Percentiles rank a stretch among this genome's conserved stretches.
Evolutionary conservation across 2,329 filamentous ascomycete genomes (phyloP).

Genomic region (Eurotiales sp.): DNA sequence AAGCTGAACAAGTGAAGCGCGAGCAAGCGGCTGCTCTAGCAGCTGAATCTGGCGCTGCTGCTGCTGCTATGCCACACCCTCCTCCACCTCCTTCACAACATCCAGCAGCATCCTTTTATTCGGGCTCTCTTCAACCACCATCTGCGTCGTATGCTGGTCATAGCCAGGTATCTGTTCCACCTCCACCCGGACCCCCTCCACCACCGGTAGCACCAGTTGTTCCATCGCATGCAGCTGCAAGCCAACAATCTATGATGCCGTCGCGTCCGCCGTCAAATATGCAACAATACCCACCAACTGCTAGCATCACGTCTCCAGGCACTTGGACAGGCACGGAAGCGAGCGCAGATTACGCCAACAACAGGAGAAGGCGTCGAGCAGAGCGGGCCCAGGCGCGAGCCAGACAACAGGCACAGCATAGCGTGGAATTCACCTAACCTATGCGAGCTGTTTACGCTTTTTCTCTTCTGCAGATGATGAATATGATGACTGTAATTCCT

Average conservation of each 20-base stretch:
- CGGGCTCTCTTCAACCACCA: slow-evolving; percentile 18
- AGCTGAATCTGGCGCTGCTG: slow-evolving; percentile 23
- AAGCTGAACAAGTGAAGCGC: slow-evolving; percentile 42
- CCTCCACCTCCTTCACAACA: slow-evolving; percentile 20
- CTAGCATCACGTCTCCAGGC: slow-evolving; percentile 36
- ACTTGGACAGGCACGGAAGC: slow-evolving; percentile 48
- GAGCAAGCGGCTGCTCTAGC: slow-evolving; percentile 32
- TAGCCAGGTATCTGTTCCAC: slow-evolving; percentile 8
- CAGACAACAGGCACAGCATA: slow-evolving; percentile 38
- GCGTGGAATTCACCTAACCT: slow-evolving; percentile 47
- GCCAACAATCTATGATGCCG: slow-evolving; percentile 17
- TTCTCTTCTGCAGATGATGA: not conserved
- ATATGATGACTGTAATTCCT: not conserved
- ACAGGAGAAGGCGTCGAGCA: slow-evolving; percentile 50
- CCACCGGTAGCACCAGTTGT: slow-evolving; percentile 11
- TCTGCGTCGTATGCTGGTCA: slow-evolving; percentile 21
- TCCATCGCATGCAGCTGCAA: slow-evolving; percentile 14
- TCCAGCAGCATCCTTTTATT: slow-evolving; percentile 18
- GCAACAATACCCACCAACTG: slow-evolving; percentile 16
- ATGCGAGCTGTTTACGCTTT: not conserved
- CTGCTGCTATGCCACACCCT: slow-evolving; percentile 14
- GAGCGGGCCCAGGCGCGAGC: slow-evolving; percentile 48
- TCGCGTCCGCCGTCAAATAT: slow-evolving; percentile 39
- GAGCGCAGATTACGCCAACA: slow-evolving; percentile 51
- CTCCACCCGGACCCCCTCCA: slow-evolving; percentile 15